phyloP scores from a whole-genome alignment of 352 stramenopile species.

The Globisporangium parvum region DNA sequence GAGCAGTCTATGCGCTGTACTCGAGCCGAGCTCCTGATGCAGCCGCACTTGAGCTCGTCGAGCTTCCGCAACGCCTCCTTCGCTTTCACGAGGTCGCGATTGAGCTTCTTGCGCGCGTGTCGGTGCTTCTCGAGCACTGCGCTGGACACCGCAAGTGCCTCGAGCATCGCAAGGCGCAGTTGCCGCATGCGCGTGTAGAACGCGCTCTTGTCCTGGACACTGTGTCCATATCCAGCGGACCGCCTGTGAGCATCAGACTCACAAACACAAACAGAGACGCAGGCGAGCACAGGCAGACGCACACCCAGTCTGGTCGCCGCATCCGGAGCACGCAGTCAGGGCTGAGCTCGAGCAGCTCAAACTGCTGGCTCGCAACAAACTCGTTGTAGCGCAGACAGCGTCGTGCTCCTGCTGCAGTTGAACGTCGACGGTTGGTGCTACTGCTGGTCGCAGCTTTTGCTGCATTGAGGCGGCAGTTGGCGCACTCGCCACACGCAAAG shows the following conservation, averaged over 20 bases:
- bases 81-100: conserved; percentile 35
- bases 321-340: conserved; percentile 41
- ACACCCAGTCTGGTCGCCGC: conserved; percentile 60
- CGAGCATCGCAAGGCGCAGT: conserved; percentile 42
- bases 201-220: conserved; percentile 30
- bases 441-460: conserved; percentile 12
- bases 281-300: conserved; percentile 6
- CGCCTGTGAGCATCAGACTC: not conserved
- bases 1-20: not conserved
- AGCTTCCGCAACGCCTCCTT: conserved; percentile 35
- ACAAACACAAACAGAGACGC: not conserved
- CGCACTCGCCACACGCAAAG: conserved; percentile 37
- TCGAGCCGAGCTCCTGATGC: not conserved
- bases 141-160: conserved; percentile 20
- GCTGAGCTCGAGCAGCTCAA: conserved; percentile 33
- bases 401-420: conserved; percentile 16
- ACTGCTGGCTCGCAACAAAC: conserved; percentile 27
- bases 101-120: conserved; percentile 38
- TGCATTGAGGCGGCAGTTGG: conserved; percentile 59
- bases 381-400: conserved; percentile 49
- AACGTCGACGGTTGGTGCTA: not conserved
- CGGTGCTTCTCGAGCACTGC: conserved; percentile 33
- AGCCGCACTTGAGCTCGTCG: conserved; percentile 30
- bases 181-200: conserved; percentile 59
- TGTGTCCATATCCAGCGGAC: conserved; percentile 5